Evolutionary conservation across 306 rosid species (phyloP), one percentile per base, ranked within the genome.

Genomic region (Begonia loranthoides): DNA sequence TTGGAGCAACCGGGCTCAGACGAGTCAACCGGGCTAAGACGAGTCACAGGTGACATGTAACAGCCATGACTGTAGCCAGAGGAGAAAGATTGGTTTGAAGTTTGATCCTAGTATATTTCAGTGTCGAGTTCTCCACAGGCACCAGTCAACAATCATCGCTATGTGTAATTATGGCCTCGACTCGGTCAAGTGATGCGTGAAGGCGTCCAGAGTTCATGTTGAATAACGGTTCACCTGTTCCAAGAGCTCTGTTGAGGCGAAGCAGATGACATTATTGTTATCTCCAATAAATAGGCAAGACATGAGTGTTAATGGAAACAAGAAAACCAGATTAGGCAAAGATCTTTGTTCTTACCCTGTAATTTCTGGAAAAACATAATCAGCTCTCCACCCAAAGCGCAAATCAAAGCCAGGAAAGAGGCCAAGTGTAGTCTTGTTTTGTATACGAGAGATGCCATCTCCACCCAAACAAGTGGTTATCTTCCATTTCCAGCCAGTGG

Each of bases 401-500:
- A 89, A 63, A 78, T 79, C 87, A 71, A 77, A 68, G 57, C 97
- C 95, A 28, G 89, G 94, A 71, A 67, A 82, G 58, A 82, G 62
- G 45, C 87, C 88, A 62, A 89, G 57, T 10, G 87, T 66, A 50
- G 93, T 71, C 82, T 89, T 89, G 51, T 84, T 89, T 65, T 82
- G 71, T 51, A 84, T 70, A 39, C 95, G 77, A 54, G 95, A 89
- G 60, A 84, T 66, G 58, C 93, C 93, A 51, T 89, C 97, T 66
- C 94, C 97, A 52, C 95, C 97, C 64, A 75, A 82, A 79, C 94
- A 90, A 12, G 97, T 80, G 12, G 87, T 76, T 45, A 90, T 87
- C 75, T 85, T 90, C 97, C 97, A 86, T 69, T 90, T 82, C 97
- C 97, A 90, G 45, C 95, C 92, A 43, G 83, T 90, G 53, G 97